Percentiles rank a stretch among this genome's conserved stretches.
Conservation (phyloP, 2,329 filamentous ascomycete genomes). For the Exserohilum rostratum region DNA sequence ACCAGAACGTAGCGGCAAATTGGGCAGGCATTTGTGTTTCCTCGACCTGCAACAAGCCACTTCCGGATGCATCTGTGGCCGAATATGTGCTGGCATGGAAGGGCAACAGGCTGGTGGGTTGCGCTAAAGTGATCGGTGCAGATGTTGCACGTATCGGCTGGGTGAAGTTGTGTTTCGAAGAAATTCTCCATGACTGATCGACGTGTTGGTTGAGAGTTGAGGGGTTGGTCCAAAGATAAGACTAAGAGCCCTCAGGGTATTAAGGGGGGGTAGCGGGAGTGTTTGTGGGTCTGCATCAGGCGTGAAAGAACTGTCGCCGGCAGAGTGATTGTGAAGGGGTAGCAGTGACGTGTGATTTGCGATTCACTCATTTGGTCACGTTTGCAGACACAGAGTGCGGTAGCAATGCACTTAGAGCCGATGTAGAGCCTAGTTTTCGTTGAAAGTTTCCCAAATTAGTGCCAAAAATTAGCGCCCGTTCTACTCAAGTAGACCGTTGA, state of each 20-base stretch:
- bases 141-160: slow-evolving; percentile 34
- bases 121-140: slow-evolving; percentile 36
- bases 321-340: background rate
- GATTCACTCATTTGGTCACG: background rate
- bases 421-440: background rate
- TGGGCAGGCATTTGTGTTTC: slow-evolving; percentile 36
- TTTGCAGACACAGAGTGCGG: background rate
- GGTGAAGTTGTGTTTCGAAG: slow-evolving; percentile 31
- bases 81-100: slow-evolving; percentile 42
- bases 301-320: slow-evolving; percentile 1
- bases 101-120: slow-evolving; percentile 34
- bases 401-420: too few relatives aligned
- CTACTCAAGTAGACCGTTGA: background rate
- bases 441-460: background rate
- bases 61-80: slow-evolving; percentile 37
- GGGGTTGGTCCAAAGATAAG: background rate
- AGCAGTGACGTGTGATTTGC: slow-evolving; percentile 2
- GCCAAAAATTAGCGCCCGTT: background rate
- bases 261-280: background rate
- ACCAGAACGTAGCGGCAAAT: slow-evolving; percentile 33
- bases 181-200: slow-evolving; percentile 31
- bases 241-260: background rate
- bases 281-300: background rate
- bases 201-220: background rate
- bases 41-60: slow-evolving; percentile 34